Evolutionary conservation across 2,329 filamentous ascomycete genomes (phyloP), one percentile per base, ranked within the genome.

Genomic region (Rhynchosporium secalis): DNA sequence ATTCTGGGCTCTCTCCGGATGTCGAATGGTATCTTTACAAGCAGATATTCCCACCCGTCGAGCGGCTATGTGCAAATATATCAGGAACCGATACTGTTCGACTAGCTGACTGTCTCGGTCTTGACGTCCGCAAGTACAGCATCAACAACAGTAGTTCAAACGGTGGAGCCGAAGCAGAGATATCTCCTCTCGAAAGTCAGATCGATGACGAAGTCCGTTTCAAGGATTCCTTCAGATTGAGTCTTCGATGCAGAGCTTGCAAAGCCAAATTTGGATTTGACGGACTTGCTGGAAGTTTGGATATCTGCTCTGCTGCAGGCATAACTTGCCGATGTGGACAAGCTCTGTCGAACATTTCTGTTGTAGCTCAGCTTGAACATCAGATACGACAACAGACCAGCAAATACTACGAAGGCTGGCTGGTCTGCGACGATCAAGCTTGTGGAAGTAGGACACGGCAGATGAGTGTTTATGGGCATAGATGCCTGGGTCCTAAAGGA

Each of bases 21-120:
- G 85, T 97, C n/a, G 95, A 99, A 74, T 98, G 93, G 85, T 99
- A 99, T 76, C 86, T 99, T 45, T 89, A 92, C 79, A 99, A 99
- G 80, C 95, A 99, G 76, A 97, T 99, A 63, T 92, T 99, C 77
- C 95, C 95, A 10, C 95, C 95, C 0, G 95, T 99, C 31, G 95
- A 99, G 78, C 91, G 95, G 82, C 87, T 99, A 28, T 99, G 95
- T 75, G 95, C 94, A 65, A 96, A 96, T 64, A 97, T 99, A 71
- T 86, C 86, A 13, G 95, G 95, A 63, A 99, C 95, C 1, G 96
- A 96, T 66, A 90, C 94, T 7, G 86, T 91, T 1, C 88, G 93
- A 67, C 83, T 99, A 9, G 95, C 95, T 1, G 93, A 97, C 74
- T 96, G 95, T 74, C 85, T 99, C 13, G 95, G 95, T 2, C 86